A percentile compares a stretch with the other conserved stretches of the same genome.
Evolutionary conservation across 176 grass and related monocot species (phyloP).

Genomic region (Carex pumila): DNA sequence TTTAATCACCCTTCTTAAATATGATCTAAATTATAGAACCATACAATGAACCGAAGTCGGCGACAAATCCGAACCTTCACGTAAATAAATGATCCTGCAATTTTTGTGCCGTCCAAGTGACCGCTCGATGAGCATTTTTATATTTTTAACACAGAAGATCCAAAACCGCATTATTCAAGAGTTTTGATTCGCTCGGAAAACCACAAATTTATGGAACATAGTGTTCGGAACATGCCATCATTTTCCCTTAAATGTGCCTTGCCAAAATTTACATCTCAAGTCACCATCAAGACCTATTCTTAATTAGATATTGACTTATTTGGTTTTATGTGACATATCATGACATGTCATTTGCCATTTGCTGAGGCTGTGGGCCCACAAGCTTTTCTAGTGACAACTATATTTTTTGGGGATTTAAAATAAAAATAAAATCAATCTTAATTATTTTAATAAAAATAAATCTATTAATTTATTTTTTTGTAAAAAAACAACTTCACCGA

Average conservation of each 20-base stretch:
- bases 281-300: not conserved
- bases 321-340: not conserved
- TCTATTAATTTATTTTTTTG: too few relatives aligned
- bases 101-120: not conserved
- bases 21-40: not conserved
- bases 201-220: not conserved
- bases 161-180: not conserved
- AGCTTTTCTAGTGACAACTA: not conserved
- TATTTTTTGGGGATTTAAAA: too few relatives aligned
- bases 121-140: not conserved
- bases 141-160: not conserved
- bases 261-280: not conserved
- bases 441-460: too few relatives aligned
- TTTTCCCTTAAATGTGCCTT: not conserved
- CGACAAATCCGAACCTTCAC: not conserved
- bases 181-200: not conserved
- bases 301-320: conserved; percentile 17
- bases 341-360: conserved; percentile 1
- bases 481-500: too few relatives aligned
- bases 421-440: too few relatives aligned
- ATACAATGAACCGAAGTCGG: not conserved
- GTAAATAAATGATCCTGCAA: not conserved
- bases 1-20: too few relatives aligned
- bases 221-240: not conserved
- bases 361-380: not conserved